Evolutionary conservation across 148 eudicot species (phyloP).

Genomic region (Rhododendron ovatum): DNA sequence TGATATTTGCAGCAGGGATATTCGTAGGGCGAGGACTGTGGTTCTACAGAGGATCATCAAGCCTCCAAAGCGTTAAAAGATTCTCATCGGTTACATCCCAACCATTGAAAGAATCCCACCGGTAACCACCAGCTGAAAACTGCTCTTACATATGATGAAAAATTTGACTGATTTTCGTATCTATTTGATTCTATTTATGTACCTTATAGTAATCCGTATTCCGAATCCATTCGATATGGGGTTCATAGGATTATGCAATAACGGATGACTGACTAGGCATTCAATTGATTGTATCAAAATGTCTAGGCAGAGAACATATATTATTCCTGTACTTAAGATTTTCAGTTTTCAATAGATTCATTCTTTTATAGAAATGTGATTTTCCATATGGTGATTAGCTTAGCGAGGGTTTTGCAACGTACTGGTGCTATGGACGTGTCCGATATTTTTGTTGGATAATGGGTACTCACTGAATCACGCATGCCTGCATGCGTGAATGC

Average conservation of each 20-base stretch:
- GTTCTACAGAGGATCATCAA: conserved; percentile 91
- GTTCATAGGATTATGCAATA: not conserved
- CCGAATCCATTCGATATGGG: conserved; percentile 4
- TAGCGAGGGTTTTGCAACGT: not conserved
- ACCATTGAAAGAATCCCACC: not conserved
- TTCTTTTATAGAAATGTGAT: not conserved
- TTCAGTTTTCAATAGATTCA: not conserved
- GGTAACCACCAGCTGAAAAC: not conserved
- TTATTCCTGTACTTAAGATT: not conserved
- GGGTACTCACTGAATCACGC: not conserved
- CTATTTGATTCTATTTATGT: not conserved
- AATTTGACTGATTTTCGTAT: not conserved
- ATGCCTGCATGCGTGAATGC: not conserved
- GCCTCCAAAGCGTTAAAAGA: conserved; percentile 45
- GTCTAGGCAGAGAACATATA: not conserved
- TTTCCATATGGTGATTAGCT: not conserved
- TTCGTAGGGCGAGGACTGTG: conserved; percentile 90
- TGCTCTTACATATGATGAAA: not conserved
- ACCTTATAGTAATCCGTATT: not conserved
- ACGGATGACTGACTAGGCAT: not conserved
- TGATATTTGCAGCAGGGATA: conserved; percentile 83
- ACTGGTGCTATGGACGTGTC: not conserved
- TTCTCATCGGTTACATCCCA: not conserved
- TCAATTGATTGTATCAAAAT: not conserved
- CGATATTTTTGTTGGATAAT: not conserved